These are phyloP conservation scores for Dothideomycetidae sp. DNA, from an alignment of 2,329 filamentous ascomycete species.

Conservation along the genomic window DNA sequence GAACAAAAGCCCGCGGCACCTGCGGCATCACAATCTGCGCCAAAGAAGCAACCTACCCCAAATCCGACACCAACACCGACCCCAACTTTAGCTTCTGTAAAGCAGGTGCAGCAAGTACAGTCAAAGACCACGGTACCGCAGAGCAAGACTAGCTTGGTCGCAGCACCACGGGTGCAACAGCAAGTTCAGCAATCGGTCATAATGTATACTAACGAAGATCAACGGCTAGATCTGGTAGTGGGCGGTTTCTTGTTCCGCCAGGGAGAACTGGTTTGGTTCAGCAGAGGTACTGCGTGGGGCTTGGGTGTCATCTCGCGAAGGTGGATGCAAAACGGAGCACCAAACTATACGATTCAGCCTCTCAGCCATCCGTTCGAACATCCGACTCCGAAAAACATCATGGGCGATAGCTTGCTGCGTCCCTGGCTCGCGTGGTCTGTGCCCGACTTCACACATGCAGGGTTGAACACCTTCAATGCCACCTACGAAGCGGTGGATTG, in stretches of 20 bases:
- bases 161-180: no score
- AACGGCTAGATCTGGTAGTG: constrained; percentile 35
- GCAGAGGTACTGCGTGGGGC: constrained; percentile 38
- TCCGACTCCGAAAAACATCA: constrained; percentile 12
- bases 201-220: constrained; percentile 24
- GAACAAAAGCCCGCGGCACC: background rate
- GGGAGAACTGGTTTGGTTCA: constrained; percentile 45
- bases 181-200: no score
- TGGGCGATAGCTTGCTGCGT: constrained; percentile 32
- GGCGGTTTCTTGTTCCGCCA: constrained; percentile 37
- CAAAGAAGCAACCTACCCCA: constrained; percentile 18
- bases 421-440: constrained; percentile 47
- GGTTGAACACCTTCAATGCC: constrained; percentile 28
- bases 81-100: background rate
- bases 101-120: constrained; percentile 14
- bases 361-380: constrained; percentile 24
- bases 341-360: constrained; percentile 23
- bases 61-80: background rate
- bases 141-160: no score
- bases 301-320: constrained; percentile 38
- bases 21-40: constrained; percentile 5
- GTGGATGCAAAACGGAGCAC: constrained; percentile 19
- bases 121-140: no score
- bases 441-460: constrained; percentile 34
- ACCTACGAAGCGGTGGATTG: constrained; percentile 39